These are phyloP conservation scores for Geotrichum cucujoidarum DNA, from an alignment of 1,139 yeast genomes.

Conservation along the genomic window DNA sequence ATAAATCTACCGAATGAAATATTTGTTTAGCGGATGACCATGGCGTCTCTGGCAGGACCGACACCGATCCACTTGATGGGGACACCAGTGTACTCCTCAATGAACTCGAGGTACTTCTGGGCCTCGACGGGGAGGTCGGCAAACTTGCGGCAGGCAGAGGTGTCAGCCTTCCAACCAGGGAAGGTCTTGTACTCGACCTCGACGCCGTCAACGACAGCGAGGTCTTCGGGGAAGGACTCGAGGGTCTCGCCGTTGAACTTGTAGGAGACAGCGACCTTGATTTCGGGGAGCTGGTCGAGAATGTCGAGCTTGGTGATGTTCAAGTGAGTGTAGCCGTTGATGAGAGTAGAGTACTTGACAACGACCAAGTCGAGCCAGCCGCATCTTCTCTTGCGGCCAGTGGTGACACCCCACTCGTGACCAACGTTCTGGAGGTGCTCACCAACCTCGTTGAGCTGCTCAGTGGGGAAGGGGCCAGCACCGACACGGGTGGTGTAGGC, in stretches of 20 bases:
- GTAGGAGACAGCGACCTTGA: conserved; percentile 82
- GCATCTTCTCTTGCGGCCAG: conserved; percentile 98
- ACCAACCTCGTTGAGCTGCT: conserved; percentile 84
- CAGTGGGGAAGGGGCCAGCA: conserved; percentile 99
- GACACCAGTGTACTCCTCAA: conserved; percentile 76
- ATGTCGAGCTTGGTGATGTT: conserved; percentile 95
- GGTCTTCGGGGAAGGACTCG: conserved; percentile 87
- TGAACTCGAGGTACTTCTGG: conserved; percentile 70
- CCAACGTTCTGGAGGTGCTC: conserved; percentile 86
- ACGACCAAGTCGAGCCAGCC: conserved; percentile 99
- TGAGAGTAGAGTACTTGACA: conserved; percentile 78
- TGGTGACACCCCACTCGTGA: conserved; percentile 95
- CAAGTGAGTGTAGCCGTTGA: conserved; percentile 91
- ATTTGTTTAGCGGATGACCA: conserved; percentile 24
- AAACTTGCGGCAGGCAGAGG: conserved; percentile 63
- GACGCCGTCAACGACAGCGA: conserved; percentile 71
- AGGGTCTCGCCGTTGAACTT: conserved; percentile 68
- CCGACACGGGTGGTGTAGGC: conserved; percentile 99
- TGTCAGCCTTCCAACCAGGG: conserved; percentile 92
- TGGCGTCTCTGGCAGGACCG: conserved; percentile 84
- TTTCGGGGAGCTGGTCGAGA: conserved; percentile 80
- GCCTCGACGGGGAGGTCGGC: conserved; percentile 86
- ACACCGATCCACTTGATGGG: conserved; percentile 98
- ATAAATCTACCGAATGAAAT: background rate
- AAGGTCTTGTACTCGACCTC: conserved; percentile 85